Evolutionary conservation across 192 early-diverging fungal genomes (phyloP).

Genomic region (Borealophlyctis nickersoniae): DNA sequence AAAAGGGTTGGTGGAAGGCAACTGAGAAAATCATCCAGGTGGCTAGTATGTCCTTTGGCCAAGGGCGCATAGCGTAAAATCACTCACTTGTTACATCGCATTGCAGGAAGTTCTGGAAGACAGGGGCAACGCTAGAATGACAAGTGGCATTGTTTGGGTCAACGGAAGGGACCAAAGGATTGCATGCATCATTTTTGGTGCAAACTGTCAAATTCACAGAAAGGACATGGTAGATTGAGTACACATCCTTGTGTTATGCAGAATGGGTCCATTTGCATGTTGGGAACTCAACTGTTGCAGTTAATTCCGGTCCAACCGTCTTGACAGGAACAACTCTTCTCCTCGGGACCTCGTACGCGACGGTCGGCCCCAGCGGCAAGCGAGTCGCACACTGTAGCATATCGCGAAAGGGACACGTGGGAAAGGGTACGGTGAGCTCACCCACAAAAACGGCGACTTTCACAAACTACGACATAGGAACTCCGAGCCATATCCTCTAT

Average conservation of each 20-base stretch:
- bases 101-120: slow-evolving; percentile 34
- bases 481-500: background rate
- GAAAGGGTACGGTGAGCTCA: background rate
- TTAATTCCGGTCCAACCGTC: slow-evolving; percentile 92
- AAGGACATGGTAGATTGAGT: background rate
- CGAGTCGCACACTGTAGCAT: slow-evolving; percentile 65
- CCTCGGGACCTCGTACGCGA: slow-evolving; percentile 5
- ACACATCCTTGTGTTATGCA: background rate
- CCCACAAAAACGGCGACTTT: background rate
- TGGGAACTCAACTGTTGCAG: slow-evolving; percentile 68
- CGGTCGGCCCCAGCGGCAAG: slow-evolving; percentile 46
- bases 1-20: background rate
- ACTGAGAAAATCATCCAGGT: background rate
- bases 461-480: background rate
- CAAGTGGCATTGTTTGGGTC: slow-evolving; percentile 28
- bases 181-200: slow-evolving; percentile 32
- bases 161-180: slow-evolving; percentile 10
- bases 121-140: slow-evolving; percentile 26
- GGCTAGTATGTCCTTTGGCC: background rate
- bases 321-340: slow-evolving; percentile 67
- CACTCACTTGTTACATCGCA: slow-evolving; percentile 44
- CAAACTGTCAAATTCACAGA: slow-evolving; percentile 28
- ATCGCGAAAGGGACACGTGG: background rate
- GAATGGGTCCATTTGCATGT: background rate
- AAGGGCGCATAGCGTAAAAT: background rate